Base-by-base conservation (phyloP, 805 yeast genomes). In the Pichia heedii region DNA sequence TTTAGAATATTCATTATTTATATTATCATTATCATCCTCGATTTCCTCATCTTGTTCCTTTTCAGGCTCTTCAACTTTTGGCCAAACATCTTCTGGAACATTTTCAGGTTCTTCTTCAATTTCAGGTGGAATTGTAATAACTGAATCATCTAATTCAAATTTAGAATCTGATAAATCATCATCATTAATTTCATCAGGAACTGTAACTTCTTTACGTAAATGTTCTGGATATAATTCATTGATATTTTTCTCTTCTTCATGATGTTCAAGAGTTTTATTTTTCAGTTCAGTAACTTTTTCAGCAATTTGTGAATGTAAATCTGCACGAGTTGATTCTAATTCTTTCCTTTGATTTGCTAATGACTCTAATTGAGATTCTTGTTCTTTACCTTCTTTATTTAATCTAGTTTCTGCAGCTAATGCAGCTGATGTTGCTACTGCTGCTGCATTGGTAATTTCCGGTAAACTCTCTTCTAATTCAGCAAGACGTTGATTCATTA, bases 211-310 rank as follows among this genome's bases (percentile, higher is more conserved):
- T 48, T 60, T 56, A 46, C 63, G 67, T 53, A 76, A 62, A 58
- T 76, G 81, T 40, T 71, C 77, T 12, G 81, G 81, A 48, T 73
- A 67, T 44, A 66, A 71, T 13, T 50, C 55, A 51, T 74, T 74
- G 52, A 76, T 71, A 43, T 63, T 66, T 53, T 66, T 70, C 51
- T 70, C 76, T 40, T 71, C 74, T 40, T 60, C 47, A 36, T 56
- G 48, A 30, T 75, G 61, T 34, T 62, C 53, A 51, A 64, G 57
- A 48, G 70, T 64, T 26, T 56, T 41, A 3, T 56, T 55, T 54
- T 73, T 70, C 33, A 67, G 56, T 16, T 60, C 60, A n/a, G 40
- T 54, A 45, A 57, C 48, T 58, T 66, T 45, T 49, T 62, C 56
- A 45, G 59, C 55, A 61, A 74, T 61, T 40, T 72, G 66, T 24